Evolutionary conservation across 441 rosid genomes (phyloP).

Genomic region (Euphorbia celastroides): DNA sequence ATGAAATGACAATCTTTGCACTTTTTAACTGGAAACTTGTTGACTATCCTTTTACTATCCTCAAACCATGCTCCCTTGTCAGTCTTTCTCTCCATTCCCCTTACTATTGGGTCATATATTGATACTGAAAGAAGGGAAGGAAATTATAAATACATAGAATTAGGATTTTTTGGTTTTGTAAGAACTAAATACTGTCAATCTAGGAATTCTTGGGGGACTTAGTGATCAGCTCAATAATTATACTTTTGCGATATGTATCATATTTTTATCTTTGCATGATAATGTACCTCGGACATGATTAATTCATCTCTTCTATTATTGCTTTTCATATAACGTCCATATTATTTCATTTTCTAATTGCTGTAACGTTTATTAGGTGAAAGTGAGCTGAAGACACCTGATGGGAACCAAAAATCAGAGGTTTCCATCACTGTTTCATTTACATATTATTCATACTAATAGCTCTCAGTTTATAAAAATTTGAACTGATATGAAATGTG

Average conservation of each 20-base stretch:
- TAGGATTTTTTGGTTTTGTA: neutral
- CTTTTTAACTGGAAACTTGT: neutral
- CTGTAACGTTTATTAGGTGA: constrained; percentile 35
- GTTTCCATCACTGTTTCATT: constrained; percentile 32
- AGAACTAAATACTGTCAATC: neutral
- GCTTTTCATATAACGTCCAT: neutral
- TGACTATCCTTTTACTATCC: neutral
- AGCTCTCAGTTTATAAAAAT: constrained; percentile 12
- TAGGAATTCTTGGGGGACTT: neutral
- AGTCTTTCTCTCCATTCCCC: neutral
- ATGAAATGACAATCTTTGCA: neutral
- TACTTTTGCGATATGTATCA: neutral
- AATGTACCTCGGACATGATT: neutral
- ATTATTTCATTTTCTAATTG: neutral
- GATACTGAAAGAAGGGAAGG: neutral
- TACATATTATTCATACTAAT: constrained; percentile 10
- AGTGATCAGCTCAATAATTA: neutral
- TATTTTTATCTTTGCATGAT: neutral
- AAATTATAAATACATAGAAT: neutral
- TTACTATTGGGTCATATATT: neutral
- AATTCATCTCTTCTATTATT: neutral
- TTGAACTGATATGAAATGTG: constrained; percentile 17
- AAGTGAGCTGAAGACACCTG: constrained; percentile 29
- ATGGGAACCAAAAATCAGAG: constrained; percentile 41
- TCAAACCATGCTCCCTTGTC: neutral